Base-by-base conservation (phyloP, 2,329 filamentous ascomycete species). In the Didymella keratinophila region DNA sequence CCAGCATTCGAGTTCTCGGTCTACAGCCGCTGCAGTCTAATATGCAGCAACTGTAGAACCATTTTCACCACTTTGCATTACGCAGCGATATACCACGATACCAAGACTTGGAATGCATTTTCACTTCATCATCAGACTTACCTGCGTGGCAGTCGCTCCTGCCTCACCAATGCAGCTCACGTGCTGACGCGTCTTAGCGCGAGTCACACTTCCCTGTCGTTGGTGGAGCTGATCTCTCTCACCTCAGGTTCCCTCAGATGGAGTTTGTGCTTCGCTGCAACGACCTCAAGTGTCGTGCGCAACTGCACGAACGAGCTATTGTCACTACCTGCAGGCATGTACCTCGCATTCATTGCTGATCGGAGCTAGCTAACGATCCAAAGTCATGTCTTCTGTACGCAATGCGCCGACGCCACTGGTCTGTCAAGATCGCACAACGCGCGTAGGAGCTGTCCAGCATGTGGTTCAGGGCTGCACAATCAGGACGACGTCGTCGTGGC, bases 321-420 rank as follows among this genome's bases (percentile, higher is more conserved):
- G 92, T 97, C 32, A 97, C 93, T 4, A 95, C 91, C 14, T 98
- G 93, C 86, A 92, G 90, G 92, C 91, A 74, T 66, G 80, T 65
- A 34, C 30, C 16, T 30, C 43, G 32, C 32, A 8, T 16, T 18
- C 39, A n/a, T 1, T 20, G 14, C 16, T 2, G 4, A 36, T 9
- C n/a, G 32, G 11, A 12, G 30, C 64, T 69, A 39, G 27, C 58
- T 61, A 93, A 72, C 47, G 10, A 21, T 3, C 7, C 20, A 8
- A 49, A 75, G 93, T 62, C 94, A 97, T 76, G 89, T 96, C 41
- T 96, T 96, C 78, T 97, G 94, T 72, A 77, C 87, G 2, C 80
- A 86, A 18, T 98, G 94, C 70, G 89, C 90, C 25, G 83, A 88
- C 34, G 80, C 76, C 4, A 81, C 87, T 14, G 87, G 88, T 1